Percentiles rank a stretch among this genome's conserved stretches.
Evolutionary conservation across 371 early-diverging fungal species (phyloP).

Genomic region (Mycotypha africana): DNA sequence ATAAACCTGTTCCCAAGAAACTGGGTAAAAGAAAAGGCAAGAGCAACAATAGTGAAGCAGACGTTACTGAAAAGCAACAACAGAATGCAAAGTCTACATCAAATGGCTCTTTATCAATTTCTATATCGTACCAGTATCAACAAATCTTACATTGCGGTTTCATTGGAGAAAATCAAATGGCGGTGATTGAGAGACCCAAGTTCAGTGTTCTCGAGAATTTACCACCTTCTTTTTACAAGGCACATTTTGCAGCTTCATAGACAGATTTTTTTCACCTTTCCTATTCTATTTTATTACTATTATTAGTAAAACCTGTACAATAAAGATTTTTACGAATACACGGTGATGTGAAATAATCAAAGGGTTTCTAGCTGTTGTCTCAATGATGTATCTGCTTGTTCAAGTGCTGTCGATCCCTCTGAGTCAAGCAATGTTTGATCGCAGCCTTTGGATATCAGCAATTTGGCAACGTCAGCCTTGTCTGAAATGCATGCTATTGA

Average conservation of each 20-base stretch:
- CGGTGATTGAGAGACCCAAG: slow-evolving; percentile 83
- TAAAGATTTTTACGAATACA: too few relatives aligned
- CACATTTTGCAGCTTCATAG: slow-evolving; percentile 69
- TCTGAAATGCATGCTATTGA: slow-evolving; percentile 42
- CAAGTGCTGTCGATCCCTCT: slow-evolving; percentile 34
- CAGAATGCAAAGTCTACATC: too few relatives aligned
- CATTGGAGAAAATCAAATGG: slow-evolving; percentile 64
- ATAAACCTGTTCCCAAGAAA: slow-evolving; percentile 21
- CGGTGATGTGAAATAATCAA: too few relatives aligned
- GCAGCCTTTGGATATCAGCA: slow-evolving; percentile 21
- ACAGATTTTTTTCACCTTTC: not conserved
- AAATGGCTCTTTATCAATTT: slow-evolving; percentile 17
- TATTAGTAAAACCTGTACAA: slow-evolving; percentile 7
- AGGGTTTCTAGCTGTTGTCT: slow-evolving; percentile 1
- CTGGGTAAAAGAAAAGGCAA: slow-evolving; percentile 24
- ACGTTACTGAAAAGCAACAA: not conserved
- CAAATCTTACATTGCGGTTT: slow-evolving; percentile 75
- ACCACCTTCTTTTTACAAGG: slow-evolving; percentile 79
- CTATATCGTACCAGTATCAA: slow-evolving; percentile 74
- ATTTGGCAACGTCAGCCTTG: slow-evolving; percentile 25
- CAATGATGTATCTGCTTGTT: slow-evolving; percentile 24
- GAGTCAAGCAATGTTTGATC: slow-evolving; percentile 19
- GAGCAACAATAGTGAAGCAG: slow-evolving; percentile 27
- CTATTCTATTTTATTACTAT: not conserved
- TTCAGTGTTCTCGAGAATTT: slow-evolving; percentile 71